Conservation (phyloP, 164 flowering plant species). For the Stephania japonica region DNA sequence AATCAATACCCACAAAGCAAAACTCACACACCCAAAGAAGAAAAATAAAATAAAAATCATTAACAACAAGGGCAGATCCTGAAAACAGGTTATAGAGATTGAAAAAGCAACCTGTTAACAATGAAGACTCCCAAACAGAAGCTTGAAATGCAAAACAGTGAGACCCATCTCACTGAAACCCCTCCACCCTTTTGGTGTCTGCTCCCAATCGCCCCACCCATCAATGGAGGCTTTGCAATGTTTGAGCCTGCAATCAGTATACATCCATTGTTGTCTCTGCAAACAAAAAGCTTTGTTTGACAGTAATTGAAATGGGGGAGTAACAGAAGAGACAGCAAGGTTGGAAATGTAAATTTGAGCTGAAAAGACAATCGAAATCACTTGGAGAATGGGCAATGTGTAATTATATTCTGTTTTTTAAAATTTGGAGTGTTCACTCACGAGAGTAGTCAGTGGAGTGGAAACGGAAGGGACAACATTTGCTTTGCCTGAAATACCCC, state of each 20-base stretch:
- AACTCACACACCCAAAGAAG: not conserved
- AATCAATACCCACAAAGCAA: not conserved
- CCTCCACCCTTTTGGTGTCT: conserved; percentile 47
- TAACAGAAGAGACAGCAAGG: not conserved
- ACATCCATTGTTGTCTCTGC: not conserved
- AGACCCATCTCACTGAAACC: conserved; percentile 59
- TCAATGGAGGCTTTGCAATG: not conserved
- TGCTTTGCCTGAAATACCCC: not conserved
- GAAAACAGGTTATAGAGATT: conserved; percentile 6
- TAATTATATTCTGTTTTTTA: conserved; percentile 5
- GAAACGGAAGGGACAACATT: not conserved
- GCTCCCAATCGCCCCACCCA: conserved; percentile 26
- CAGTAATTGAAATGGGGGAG: too few relatives aligned
- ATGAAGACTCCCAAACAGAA: conserved; percentile 66
- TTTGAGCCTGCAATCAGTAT: too few relatives aligned
- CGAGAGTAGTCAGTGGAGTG: conserved; percentile 1
- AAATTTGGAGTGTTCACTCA: conserved; percentile 2
- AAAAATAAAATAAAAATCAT: not conserved
- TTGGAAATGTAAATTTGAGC: not conserved
- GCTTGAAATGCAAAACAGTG: conserved; percentile 63
- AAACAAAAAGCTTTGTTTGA: too few relatives aligned
- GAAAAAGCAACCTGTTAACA: conserved; percentile 51
- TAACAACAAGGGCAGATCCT: not conserved
- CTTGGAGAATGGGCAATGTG: conserved; percentile 11
- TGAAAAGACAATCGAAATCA: not conserved